Evolutionary conservation across 257 asterid species (phyloP).

Genomic region (Sherardia arvensis): DNA sequence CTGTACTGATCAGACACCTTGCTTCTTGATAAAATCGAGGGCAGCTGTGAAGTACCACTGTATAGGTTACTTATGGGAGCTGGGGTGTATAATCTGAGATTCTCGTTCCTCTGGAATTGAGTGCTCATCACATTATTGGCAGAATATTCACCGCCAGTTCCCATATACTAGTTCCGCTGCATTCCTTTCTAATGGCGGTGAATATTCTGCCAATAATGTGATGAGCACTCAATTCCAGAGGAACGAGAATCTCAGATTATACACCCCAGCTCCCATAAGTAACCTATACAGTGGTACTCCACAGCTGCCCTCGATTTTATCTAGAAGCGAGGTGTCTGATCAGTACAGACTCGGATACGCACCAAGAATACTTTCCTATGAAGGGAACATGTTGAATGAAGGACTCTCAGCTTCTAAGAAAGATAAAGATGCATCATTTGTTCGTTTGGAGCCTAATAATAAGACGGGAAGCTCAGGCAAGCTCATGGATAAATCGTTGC

Average conservation of each 20-base stretch:
- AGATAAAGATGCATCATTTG: too few species aligned
- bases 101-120: neutral
- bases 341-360: neutral
- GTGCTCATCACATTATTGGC: neutral
- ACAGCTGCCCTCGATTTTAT: neutral
- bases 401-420: too few species aligned
- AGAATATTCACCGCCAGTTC: neutral
- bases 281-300: neutral
- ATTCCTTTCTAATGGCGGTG: too few species aligned
- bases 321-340: neutral
- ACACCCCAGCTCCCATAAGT: neutral
- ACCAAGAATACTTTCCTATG: neutral
- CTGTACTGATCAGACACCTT: neutral
- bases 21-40: neutral
- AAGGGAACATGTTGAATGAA: too few species aligned
- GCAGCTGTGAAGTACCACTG: neutral
- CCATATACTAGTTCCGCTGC: too few species aligned
- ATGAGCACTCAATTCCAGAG: neutral
- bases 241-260: neutral
- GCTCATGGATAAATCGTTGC: constrained; percentile 15
- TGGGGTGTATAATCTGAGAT: neutral
- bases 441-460: too few species aligned
- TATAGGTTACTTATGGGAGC: neutral
- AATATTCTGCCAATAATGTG: neutral
- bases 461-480: too few species aligned